Conservation (phyloP, 805 yeast genomes). For the Isabelozyma rhagii region DNA sequence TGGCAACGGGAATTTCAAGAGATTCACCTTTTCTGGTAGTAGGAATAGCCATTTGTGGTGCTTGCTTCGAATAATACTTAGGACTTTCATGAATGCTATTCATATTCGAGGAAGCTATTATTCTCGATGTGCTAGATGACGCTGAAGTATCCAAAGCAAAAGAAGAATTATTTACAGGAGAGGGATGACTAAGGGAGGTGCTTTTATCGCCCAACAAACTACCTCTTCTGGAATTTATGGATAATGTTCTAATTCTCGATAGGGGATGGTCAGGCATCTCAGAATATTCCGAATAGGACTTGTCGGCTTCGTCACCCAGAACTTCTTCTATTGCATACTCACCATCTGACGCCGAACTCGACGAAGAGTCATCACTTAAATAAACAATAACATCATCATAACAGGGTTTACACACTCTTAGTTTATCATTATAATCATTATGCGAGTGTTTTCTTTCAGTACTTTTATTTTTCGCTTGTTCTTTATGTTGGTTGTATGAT, state of each 20-base stretch:
- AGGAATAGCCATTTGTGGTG: conserved; percentile 69
- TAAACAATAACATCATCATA: conserved; percentile 65
- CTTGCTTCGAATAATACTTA: conserved; percentile 16
- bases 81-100: conserved; percentile 9
- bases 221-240: conserved; percentile 22
- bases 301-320: conserved; percentile 7
- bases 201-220: conserved; percentile 11
- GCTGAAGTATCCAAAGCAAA: neutral
- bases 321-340: conserved; percentile 29
- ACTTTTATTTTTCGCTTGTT: conserved; percentile 17
- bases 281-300: neutral
- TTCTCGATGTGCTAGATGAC: conserved; percentile 5
- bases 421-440: conserved; percentile 61
- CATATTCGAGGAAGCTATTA: neutral
- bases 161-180: neutral
- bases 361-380: conserved; percentile 62
- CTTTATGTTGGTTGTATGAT: conserved; percentile 54
- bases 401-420: conserved; percentile 78
- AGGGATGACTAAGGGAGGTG: neutral
- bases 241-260: conserved; percentile 26
- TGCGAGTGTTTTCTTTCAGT: conserved; percentile 1
- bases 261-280: conserved; percentile 20
- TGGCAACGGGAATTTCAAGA: conserved; percentile 58
- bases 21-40: conserved; percentile 79
- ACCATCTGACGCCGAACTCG: conserved; percentile 20